Evolutionary conservation across 78 protist species (phyloP).

Genomic region (Speleostelium caveatum): DNA sequence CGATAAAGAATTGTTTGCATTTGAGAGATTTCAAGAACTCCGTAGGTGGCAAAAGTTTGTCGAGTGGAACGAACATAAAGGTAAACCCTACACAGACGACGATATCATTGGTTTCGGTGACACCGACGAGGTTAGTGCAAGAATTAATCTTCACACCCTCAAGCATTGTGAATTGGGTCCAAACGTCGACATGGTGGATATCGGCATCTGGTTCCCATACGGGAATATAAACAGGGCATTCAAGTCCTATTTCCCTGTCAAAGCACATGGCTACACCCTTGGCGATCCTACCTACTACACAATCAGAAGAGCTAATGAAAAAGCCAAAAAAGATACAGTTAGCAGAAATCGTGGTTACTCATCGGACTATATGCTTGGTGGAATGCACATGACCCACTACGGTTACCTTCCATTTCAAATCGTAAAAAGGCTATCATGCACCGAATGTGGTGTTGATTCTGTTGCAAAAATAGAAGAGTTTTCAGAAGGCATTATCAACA

Average conservation of each 20-base stretch:
- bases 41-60: constrained; percentile 33
- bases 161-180: not conserved
- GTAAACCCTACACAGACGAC: too few species aligned
- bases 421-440: constrained; percentile 5
- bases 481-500: not conserved
- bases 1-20: not conserved
- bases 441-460: not conserved
- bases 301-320: not conserved
- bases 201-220: constrained; percentile 12
- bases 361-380: constrained; percentile 2
- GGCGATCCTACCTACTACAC: constrained; percentile 16
- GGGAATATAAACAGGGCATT: not conserved
- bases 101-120: not conserved
- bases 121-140: not conserved
- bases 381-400: constrained; percentile 8
- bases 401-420: constrained; percentile 20
- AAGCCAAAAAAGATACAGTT: not conserved
- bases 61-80: not conserved
- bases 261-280: not conserved
- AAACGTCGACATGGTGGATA: too few species aligned
- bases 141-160: not conserved
- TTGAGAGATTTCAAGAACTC: not conserved
- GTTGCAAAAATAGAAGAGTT: not conserved
- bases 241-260: not conserved
- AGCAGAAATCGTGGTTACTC: constrained; percentile 8